Percentiles rank a stretch among this genome's conserved stretches.
These are phyloP conservation scores for Lathyrus aphaca DNA, from an alignment of 306 rosid genomes.

Conservation along the genomic window DNA sequence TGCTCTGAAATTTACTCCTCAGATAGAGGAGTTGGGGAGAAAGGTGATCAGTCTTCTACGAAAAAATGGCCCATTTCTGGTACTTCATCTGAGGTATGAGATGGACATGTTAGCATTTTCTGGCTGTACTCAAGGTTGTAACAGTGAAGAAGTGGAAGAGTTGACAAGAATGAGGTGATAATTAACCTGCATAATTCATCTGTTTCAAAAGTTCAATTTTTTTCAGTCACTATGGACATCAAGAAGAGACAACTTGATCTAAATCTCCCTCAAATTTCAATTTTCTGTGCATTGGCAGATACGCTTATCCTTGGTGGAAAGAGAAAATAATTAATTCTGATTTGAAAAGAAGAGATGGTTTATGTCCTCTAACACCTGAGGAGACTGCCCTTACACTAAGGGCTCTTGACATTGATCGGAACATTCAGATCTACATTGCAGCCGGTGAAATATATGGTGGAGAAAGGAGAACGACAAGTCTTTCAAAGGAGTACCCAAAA, in stretches of 20 bases:
- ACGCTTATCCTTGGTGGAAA: slow-evolving; percentile 99
- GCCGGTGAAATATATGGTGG: slow-evolving; percentile 99
- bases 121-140: slow-evolving; percentile 97
- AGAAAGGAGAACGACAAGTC: slow-evolving; percentile 72
- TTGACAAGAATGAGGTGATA: slow-evolving; percentile 95
- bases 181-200: slow-evolving; percentile 24
- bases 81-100: slow-evolving; percentile 95
- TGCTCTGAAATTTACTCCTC: slow-evolving; percentile 91
- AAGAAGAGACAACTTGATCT: slow-evolving; percentile 2
- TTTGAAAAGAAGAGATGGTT: slow-evolving; percentile 93
- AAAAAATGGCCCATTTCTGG: slow-evolving; percentile 84
- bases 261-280: slow-evolving; percentile 17
- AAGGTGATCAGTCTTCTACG: slow-evolving; percentile 81
- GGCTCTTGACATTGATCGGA: slow-evolving; percentile 86
- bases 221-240: slow-evolving; percentile 17
- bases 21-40: slow-evolving; percentile 90
- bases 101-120: slow-evolving; percentile 99
- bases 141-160: slow-evolving; percentile 87
- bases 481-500: slow-evolving; percentile 80
- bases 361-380: slow-evolving; percentile 97
- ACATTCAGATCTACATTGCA: slow-evolving; percentile 91
- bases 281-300: slow-evolving; percentile 57
- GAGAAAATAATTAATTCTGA: slow-evolving; percentile 93
- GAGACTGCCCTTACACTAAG: slow-evolving; percentile 90
- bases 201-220: slow-evolving; percentile 19